A percentile compares a stretch with the other conserved stretches of the same genome.
Conservation (phyloP, 352 stramenopile genomes). For the Globisporangium camurandrum region DNA sequence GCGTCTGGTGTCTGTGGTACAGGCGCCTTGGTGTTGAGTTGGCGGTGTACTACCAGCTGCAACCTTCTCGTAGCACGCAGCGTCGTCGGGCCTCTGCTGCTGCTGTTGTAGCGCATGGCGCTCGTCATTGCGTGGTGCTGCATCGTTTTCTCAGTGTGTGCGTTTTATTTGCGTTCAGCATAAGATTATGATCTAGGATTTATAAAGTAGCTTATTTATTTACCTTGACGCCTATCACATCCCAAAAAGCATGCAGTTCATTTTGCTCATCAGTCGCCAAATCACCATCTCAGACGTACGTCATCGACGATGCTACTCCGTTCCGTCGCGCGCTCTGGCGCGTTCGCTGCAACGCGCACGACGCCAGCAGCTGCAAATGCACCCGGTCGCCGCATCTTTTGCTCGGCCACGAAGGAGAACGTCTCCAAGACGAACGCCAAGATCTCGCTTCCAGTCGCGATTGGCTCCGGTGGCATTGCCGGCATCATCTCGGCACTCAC, state of each 20-base stretch:
- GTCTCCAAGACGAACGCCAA: slow-evolving; percentile 19
- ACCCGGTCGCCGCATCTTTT: slow-evolving; percentile 30
- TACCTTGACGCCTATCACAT: too few species aligned
- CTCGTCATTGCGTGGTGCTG: too few species aligned
- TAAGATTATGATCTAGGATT: too few species aligned
- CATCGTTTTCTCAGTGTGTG: too few species aligned
- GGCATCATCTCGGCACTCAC: slow-evolving; percentile 73
- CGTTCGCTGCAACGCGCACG: slow-evolving; percentile 2
- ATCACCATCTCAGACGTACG: background rate
- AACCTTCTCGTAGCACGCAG: too few species aligned
- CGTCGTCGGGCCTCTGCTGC: too few species aligned
- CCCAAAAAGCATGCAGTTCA: background rate
- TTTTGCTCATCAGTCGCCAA: background rate
- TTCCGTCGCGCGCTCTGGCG: slow-evolving; percentile 1
- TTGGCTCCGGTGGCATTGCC: slow-evolving; percentile 46
- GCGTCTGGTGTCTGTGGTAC: background rate
- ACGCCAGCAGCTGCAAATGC: slow-evolving; percentile 9
- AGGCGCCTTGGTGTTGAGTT: too few species aligned
- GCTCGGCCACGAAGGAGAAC: slow-evolving; percentile 32
- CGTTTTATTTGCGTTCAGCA: too few species aligned
- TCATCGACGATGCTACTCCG: slow-evolving; percentile 2
- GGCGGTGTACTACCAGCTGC: too few species aligned
- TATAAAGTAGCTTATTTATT: too few species aligned
- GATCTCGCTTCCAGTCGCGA: slow-evolving; percentile 38
- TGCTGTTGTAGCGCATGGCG: too few species aligned